A percentile compares a stretch with the other conserved stretches of the same genome.
phyloP scores from a whole-genome alignment of 768 basidiomycete species.

The Sutorius australiensis region DNA sequence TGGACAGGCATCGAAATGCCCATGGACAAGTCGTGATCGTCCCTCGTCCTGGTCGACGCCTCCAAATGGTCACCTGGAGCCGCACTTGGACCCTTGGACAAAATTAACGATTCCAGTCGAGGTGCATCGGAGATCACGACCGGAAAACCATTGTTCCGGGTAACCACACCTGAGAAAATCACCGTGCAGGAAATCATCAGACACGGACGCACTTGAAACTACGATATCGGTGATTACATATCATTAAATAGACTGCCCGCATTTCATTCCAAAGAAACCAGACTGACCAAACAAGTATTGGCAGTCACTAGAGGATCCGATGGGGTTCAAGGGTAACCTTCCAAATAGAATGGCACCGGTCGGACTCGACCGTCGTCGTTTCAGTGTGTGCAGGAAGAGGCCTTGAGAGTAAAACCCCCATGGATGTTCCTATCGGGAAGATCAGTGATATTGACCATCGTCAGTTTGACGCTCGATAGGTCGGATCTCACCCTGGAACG shows the following conservation, averaged over 20 bases:
- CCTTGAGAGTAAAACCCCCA: constrained; percentile 51
- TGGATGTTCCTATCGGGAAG: constrained; percentile 35
- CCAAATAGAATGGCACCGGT: not conserved
- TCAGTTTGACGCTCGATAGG: not conserved
- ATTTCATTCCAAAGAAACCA: not conserved
- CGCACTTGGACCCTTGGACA: not conserved
- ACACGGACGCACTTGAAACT: constrained; percentile 15
- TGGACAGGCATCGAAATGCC: not conserved
- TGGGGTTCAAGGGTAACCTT: not conserved
- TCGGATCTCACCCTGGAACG: not conserved
- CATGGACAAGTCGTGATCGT: not conserved
- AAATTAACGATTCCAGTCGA: not conserved
- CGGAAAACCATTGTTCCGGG: not conserved
- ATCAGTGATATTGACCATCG: constrained; percentile 5
- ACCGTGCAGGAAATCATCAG: not conserved
- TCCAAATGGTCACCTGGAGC: constrained; percentile 1
- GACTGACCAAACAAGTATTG: constrained; percentile 8
- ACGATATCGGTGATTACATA: constrained; percentile 18
- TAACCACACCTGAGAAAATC: not conserved
- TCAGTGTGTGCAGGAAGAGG: constrained; percentile 45
- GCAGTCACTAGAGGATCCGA: constrained; percentile 4
- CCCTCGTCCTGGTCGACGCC: not conserved
- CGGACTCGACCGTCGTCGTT: constrained; percentile 34
- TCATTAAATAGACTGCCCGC: not conserved
- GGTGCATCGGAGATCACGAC: not conserved